Conservation (phyloP, 352 stramenopile genomes). For the Globisporangium paroecandrum region DNA sequence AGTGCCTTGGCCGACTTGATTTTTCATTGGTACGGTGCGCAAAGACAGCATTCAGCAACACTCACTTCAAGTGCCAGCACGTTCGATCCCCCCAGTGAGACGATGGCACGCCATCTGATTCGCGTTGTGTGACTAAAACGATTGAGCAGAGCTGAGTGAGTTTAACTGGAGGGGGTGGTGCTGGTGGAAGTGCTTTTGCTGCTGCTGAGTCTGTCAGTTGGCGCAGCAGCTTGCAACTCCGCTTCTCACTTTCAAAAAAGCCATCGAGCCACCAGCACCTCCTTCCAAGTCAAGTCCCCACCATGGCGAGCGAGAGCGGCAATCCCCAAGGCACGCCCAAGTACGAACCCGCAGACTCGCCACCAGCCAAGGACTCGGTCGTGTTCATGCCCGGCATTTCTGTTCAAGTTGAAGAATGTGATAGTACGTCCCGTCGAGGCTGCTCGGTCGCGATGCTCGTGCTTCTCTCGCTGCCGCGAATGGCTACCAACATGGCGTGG, state of each 20-base stretch:
- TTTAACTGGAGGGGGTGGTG: not conserved
- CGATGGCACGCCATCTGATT: not conserved
- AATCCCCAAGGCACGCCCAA: constrained; percentile 39
- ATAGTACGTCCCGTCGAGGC: constrained; percentile 3
- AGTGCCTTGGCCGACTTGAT: not conserved
- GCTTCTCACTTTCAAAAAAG: constrained; percentile 1
- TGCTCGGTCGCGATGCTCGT: constrained; percentile 70
- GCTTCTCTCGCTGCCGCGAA: constrained; percentile 58
- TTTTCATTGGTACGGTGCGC: not conserved
- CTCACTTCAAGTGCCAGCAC: not conserved
- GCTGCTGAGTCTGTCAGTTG: not conserved
- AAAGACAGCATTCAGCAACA: not conserved
- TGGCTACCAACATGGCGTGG: constrained; percentile 81
- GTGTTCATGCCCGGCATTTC: constrained; percentile 19
- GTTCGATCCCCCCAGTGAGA: not conserved
- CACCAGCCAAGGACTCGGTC: constrained; percentile 19
- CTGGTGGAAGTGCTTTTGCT: not conserved
- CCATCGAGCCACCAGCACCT: not conserved
- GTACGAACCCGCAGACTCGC: constrained; percentile 34
- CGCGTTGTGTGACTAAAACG: constrained; percentile 6
- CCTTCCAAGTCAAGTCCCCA: not conserved
- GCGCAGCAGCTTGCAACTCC: not conserved
- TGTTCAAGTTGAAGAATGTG: constrained; percentile 22
- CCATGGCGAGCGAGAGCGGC: constrained; percentile 19
- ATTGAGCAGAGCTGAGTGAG: not conserved